Base-by-base conservation (phyloP, 495 filamentous ascomycete genomes). In the Aspergillus saccharolyticus region DNA sequence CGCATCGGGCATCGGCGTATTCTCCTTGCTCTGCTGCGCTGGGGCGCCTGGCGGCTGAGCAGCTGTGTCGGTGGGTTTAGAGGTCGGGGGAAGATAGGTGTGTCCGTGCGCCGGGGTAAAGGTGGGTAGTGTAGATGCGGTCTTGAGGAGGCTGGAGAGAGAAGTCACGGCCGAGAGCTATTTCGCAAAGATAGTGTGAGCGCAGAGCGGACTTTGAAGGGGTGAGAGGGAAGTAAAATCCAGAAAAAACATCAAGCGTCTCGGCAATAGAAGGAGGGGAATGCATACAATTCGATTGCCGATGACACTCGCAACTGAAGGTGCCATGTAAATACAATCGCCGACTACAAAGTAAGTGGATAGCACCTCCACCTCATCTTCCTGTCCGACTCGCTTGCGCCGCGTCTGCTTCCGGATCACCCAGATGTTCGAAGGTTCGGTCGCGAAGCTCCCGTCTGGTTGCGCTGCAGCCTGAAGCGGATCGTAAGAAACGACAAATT, bases 401-500 rank as follows among this genome's bases (percentile, higher is more conserved):
- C 91, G 79, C 19, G 80, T 84, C 71, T 97, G 94, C 76, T 96
- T 96, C 63, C 90, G 86, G 55, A 98, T 90, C 1, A 96, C 88
- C 90, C 90, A 98, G 19, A 96, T 81, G 19, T 90, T 89, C 17
- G 79, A 83, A 4, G 75, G 68, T 43, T 80, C 72, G 42, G 70
- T 69, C 16, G 79, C 78, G 39, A 75, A 73, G 3, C 80, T 83
- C 4, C 83, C 86, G 39, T 81, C 82, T 0, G 84, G 81, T 1
- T 81, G 79, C 30, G 80, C 84, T 39, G 87, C 85, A 42, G 85
- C 84, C 63, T 78, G 73, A 33, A 78, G 62, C 4, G 88, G 88
- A 59, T 89, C 86, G 57, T 89, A 85, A n/a, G 83, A 81, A 43
- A 93, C 87, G 50, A 91, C 77, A 66, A 89, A 95, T 66, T 93